Conservation (phyloP, 2,329 filamentous ascomycete species). For the Fusarium sp. region DNA sequence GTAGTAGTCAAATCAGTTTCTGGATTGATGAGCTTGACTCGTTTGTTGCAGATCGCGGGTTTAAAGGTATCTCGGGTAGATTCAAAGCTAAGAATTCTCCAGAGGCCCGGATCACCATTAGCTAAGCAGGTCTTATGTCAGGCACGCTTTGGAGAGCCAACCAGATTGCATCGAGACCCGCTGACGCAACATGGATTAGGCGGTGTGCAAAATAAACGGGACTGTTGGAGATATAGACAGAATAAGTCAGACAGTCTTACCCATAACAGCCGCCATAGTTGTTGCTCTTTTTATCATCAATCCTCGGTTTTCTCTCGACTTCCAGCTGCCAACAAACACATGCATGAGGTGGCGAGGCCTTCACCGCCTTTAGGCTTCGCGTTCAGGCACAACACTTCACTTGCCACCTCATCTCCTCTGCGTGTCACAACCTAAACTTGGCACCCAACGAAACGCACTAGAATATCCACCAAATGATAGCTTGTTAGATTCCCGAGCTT, state of each 20-base stretch:
- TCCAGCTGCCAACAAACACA: constrained; percentile 32
- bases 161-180: background rate
- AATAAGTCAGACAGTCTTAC: background rate
- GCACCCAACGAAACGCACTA: background rate
- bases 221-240: background rate
- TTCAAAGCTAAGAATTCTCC: constrained; percentile 35
- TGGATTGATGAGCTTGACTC: constrained; percentile 30
- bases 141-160: constrained; percentile 11
- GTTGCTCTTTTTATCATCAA: background rate
- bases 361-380: constrained; percentile 33
- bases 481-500: no score
- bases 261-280: accelerated
- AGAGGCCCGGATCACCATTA: constrained; percentile 29
- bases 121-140: constrained; percentile 26
- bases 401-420: constrained; percentile 26
- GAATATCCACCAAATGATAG: no score
- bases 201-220: constrained; percentile 38
- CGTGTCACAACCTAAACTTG: constrained; percentile 10
- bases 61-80: constrained; percentile 41
- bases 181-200: constrained; percentile 21
- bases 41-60: constrained; percentile 34
- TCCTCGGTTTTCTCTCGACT: constrained; percentile 22
- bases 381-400: constrained; percentile 8
- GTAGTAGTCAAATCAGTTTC: constrained; percentile 21
- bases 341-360: constrained; percentile 32